These are phyloP conservation scores for Claviceps pusilla DNA, from an alignment of 2,329 filamentous ascomycete species.

Conservation along the genomic window DNA sequence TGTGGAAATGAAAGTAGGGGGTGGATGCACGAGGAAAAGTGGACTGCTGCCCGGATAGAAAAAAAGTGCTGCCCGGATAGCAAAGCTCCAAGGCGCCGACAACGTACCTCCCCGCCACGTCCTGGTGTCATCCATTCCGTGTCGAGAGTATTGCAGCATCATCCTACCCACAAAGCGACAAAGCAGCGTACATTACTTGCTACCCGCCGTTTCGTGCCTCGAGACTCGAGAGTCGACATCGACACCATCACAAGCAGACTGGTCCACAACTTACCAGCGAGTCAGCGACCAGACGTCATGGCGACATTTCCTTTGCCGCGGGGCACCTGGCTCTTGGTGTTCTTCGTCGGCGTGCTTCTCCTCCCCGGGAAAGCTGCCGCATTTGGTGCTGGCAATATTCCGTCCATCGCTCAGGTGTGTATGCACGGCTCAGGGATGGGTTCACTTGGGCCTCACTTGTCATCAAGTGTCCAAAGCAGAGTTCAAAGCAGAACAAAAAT, in stretches of 20 bases:
- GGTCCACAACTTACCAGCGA: conserved; percentile 2
- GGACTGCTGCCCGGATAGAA: no score
- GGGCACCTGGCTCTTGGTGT: conserved; percentile 35
- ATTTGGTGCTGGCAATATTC: conserved; percentile 58
- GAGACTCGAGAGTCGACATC: no score
- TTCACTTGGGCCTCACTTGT: background rate
- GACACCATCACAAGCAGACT: background rate
- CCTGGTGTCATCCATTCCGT: no score
- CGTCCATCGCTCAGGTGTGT: conserved; percentile 39
- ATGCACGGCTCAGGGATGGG: background rate
- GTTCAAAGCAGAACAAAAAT: background rate
- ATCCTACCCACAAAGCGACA: background rate
- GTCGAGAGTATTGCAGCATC: background rate
- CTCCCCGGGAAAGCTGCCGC: conserved; percentile 42
- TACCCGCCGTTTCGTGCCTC: background rate
- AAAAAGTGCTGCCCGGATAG: no score
- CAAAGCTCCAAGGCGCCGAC: no score
- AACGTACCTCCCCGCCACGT: no score
- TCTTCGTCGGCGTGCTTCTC: conserved; percentile 39
- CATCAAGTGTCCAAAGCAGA: background rate
- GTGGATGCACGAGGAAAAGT: no score
- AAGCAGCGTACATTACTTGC: background rate
- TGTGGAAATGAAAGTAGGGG: no score
- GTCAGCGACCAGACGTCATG: conserved; percentile 23
- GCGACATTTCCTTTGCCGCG: conserved; percentile 30